A percentile compares a stretch with the other conserved stretches of the same genome.
Conservation (phyloP, 371 early-diverging fungal genomes). For the Capillidium rhysosporum region DNA sequence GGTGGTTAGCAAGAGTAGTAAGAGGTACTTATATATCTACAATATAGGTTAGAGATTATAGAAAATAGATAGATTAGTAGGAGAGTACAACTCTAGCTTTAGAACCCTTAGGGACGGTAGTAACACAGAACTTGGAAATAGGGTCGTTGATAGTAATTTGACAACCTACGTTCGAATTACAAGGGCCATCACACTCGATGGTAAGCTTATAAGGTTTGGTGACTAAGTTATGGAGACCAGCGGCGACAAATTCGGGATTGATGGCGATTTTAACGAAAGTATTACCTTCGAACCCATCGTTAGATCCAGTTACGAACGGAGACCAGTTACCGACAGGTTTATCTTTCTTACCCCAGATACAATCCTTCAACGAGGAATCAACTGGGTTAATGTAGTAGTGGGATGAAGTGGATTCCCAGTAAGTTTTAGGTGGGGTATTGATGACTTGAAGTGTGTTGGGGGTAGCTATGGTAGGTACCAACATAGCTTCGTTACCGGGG, state of each 20-base stretch:
- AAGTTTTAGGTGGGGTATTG: not conserved
- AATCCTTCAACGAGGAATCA: not conserved
- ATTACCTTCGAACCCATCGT: not conserved
- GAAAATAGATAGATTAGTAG: too few relatives aligned
- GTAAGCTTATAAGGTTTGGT: not conserved
- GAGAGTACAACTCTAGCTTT: not conserved
- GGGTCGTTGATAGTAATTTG: not conserved
- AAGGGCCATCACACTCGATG: not conserved
- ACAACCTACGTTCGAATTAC: not conserved
- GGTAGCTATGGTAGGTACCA: not conserved
- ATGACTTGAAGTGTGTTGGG: not conserved
- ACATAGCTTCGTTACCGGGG: constrained; percentile 7
- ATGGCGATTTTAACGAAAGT: not conserved
- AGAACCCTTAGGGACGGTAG: not conserved
- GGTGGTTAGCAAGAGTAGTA: too few relatives aligned
- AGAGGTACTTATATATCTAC: too few relatives aligned
- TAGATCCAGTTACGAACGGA: not conserved
- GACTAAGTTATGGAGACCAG: not conserved
- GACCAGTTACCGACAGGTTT: constrained; percentile 3
- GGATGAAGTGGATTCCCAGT: constrained; percentile 1
- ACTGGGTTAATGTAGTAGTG: constrained; percentile 1
- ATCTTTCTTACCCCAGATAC: not conserved
- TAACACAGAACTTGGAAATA: not conserved
- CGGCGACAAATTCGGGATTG: not conserved
- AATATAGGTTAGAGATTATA: too few relatives aligned